Evolutionary conservation across 306 rosid genomes (phyloP), one percentile per base, ranked within the genome.

Genomic region (Vigna angularis): DNA sequence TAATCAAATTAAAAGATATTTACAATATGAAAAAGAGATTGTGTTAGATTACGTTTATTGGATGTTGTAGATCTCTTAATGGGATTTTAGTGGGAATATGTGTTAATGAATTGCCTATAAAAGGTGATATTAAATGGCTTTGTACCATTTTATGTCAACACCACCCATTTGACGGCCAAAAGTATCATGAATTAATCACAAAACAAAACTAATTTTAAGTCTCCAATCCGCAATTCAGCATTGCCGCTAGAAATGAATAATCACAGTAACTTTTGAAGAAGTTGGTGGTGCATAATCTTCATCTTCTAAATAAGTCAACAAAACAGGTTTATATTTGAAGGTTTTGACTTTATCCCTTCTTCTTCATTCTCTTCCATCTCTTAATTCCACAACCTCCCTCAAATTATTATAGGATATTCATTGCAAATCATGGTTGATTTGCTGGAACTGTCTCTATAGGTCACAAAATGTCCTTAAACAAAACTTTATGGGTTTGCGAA

Each of bases 401-500:
- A 28, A 28, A 28, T 28, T 2, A 64, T 30, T 2, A 64, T 30
- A 14, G 0, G 0, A 7, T 40, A 14, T 57, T 3, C 40, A 10
- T 50, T 9, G 14, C 13, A 42, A 64, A 66, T 44, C 11, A 47
- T 56, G 76, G 4, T 66, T 70, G 78, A 64, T 53, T 64, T 52
- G 45, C 2, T 20, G 71, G 8, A 59, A 68, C 6, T 26, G 51
- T 17, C 49, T 79, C 47, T 62, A 11, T n/a, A 20, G 2, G 30
- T 66, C 17, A 73, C 67, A 75, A 75, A 9, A 42, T 38, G 79
- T 12, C 26, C 62, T 7, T 47, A 6, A 42, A 18, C 9, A 51
- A 7, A 0, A 64, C 9, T 5, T 0, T 47, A 13, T 83, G 81
- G 84, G 14, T 81, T 6, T 91, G 97, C 68, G 75, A 72, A 58